A percentile compares a stretch with the other conserved stretches of the same genome.
phyloP scores from a whole-genome alignment of 257 asterid genomes.

The Nyctanthes arbortristis region DNA sequence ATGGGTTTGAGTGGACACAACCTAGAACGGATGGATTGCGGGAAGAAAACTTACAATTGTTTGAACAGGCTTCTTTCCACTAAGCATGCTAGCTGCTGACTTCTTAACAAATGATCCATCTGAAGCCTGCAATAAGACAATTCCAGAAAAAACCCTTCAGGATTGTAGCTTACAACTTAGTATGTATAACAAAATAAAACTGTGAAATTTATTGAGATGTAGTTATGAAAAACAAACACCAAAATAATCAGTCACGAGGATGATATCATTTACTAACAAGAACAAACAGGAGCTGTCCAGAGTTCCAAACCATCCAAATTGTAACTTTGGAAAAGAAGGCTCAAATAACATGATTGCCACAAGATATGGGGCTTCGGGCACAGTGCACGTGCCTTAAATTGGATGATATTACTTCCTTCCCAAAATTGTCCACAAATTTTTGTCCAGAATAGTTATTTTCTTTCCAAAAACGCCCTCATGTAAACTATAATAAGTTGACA shows the following conservation, averaged over 20 bases:
- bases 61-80: constrained; percentile 76
- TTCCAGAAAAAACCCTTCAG: constrained; percentile 16
- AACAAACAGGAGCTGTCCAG: too few relatives aligned
- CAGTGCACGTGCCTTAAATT: not conserved
- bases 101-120: constrained; percentile 65
- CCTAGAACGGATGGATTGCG: not conserved
- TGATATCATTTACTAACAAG: not conserved
- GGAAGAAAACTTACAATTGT: constrained; percentile 63
- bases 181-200: not conserved
- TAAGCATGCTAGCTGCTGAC: constrained; percentile 99
- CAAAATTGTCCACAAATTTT: not conserved
- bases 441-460: not conserved
- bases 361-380: too few relatives aligned
- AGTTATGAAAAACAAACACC: not conserved
- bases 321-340: too few relatives aligned
- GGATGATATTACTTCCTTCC: not conserved
- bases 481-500: too few relatives aligned
- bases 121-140: constrained; percentile 55
- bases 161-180: constrained; percentile 6
- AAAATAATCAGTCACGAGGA: not conserved
- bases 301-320: too few relatives aligned
- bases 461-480: not conserved
- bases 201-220: not conserved
- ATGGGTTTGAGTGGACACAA: not conserved
- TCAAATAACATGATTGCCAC: too few relatives aligned